Evolutionary conservation across 768 basidiomycete genomes (phyloP), one percentile per base, ranked within the genome.

Genomic region (Mycena floridula): DNA sequence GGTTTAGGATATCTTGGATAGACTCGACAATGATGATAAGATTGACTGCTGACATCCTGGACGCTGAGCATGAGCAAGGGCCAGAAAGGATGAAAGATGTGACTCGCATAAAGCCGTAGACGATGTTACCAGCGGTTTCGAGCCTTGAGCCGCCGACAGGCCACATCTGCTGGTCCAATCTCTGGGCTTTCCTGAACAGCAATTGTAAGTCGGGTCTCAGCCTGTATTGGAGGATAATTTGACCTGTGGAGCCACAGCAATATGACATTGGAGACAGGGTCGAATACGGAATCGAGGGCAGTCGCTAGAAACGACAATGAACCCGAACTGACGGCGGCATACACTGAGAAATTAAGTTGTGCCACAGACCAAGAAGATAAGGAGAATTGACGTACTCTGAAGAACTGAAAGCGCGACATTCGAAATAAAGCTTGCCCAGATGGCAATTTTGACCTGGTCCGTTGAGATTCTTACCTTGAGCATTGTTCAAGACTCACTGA

Each of bases 11-110:
- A 16, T 77, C 72, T 39, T 82, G 82, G 25, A 82, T 68, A 8
- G 92, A 89, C 64, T 95, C 89, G 37, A 96, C 92, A 40, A 93
- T 78, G 50, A 97, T 78, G 43, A 95, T 82, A 25, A 97, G 64
- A 65, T 95, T 97, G 53, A 95, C 93, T 3, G 88, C 79, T 45
- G 78, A 79, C 93, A 96, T 97, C 40, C 91, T 90, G 49, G 18
- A 54, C 6, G 37, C 43, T 28, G 13, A 20, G 26, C 40, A 48
- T 46, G 40, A 20, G 39, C 37, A 20, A 21, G 6, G 23, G 23
- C 39, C 42, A 28, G 28, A 20, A 16, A 25, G 2, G 12, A 37
- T 9, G 11, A 38, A 25, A 12, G 21, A 18, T 6, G 24, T 37
- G 24, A 50, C 57, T 28, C 64, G 49, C 36, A 79, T 89, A 32